Evolutionary conservation across 805 yeast species (phyloP), one percentile per base, ranked within the genome.

Genomic region (Candida multigemmis): DNA sequence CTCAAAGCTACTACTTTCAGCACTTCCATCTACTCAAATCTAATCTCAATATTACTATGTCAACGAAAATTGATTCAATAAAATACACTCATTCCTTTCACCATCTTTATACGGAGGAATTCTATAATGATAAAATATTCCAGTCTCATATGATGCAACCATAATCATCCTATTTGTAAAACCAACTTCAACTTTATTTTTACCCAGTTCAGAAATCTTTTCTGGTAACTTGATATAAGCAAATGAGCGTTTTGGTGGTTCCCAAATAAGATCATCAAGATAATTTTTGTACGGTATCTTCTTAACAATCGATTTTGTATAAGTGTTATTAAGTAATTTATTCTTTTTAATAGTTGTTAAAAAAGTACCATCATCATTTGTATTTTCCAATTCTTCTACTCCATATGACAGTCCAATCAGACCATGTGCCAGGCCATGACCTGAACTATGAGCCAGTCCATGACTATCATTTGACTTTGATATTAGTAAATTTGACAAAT

Each of bases 191-290:
- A 58, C 56, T 16, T 36, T 44, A 18, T 41, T 37, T 9, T 25
- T 26, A 6, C 13, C 19, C 5, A 13, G 16, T 4, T 11, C 12
- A 12, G 48, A 45, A 12, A 40, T 37, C 26, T 44, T 40, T 29
- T 52, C 61, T 3, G 61, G 62, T 3, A 62, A 32, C 35, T 52
- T 57, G 18, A 60, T 51, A 32, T 44, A 59, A 12, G 64, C 64
- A 44, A 61, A 62, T 4, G 65, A 58, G 21, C 68, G 35, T 21
- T 49, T 40, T 3, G 68, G 68, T 2, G 64, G 63, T 28, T 56
- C 62, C 57, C 62, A 53, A 5, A 60, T 51, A 24, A 60, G 41
- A 30, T 58, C 61, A 23, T 56, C 60, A 30, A 60, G 33, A 40
- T 60, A 61, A 26, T 56, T 50, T 30, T 51, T 52, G 32, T 61